Base-by-base conservation (phyloP, 164 flowering plant genomes). In the Aristolochia contorta region DNA sequence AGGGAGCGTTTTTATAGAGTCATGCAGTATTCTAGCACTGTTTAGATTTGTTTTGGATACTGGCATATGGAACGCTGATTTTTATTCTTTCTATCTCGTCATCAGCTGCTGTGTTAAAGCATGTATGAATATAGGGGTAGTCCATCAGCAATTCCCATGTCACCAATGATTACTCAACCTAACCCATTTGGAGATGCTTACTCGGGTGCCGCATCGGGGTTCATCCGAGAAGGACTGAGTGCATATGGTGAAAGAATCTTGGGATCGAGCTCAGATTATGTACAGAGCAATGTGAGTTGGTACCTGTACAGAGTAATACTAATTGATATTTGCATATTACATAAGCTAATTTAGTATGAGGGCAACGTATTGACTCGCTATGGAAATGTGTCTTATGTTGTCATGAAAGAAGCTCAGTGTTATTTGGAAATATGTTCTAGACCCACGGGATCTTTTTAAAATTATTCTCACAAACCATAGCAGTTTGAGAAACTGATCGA, bases 211-310 rank as follows among this genome's bases (percentile, higher is more conserved):
- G 77, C 91, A 55, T 83, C 96, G 43, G 96, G 93, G 37, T 75
- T 91, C 59, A 84, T 90, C 25, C 78, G 80, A 61, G 80, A 83
- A 56, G 97, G 96, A 46, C 64, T 91, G 27, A 89, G 91, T 70
- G 96, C 96, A 47, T 91, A 88, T 67, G 96, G 97, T 49, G 97
- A 83, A 76, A 86, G 69, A 68, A 80, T 91, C 50, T 59, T 91
- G 32, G 96, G 93, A 20, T 84, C 93, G 0, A 81, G 97, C 68
- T 91, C 97, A 54, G 96, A 85, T 61, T 87, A 91, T 69, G 96
- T 84, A 57, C 97, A 91, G 69, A 87, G 93, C 81, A 91, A 87
- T 79, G 93, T 37, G 10, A 37, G 43, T 37, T 37, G 43, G 12
- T 37, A 10, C 43, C 43, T 37, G 7, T 37, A 4, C 33, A 32